Base-by-base conservation (phyloP, 176 grass and related monocot species). In the Aegilops umbellulata region DNA sequence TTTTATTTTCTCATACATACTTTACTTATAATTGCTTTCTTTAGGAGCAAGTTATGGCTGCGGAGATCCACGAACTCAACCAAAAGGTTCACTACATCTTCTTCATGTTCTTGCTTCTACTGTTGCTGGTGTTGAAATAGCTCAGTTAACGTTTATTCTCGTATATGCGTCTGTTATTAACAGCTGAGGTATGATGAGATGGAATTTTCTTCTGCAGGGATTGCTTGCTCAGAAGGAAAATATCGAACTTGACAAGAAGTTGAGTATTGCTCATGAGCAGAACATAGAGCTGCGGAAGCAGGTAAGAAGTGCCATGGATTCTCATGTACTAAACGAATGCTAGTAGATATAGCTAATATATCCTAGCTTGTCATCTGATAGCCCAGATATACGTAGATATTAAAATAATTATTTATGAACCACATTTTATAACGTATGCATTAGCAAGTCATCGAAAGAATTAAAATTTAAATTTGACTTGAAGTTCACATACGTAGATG, bases 51-150 rank as follows among this genome's bases (percentile, higher is more conserved):
- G 19, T 88, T 41, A 60, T 88, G 53, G 46, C 62, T 3, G 62
- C 60, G 15, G 80, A 88, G 80, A 88, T 88, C 9, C n/a, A 32
- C 15, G 47, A 69, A 77, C 71, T 77, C 25, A 82, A 77, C 62
- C 19, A 82, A 77, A 82, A 88, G 86, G 86, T 88, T 41, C 62
- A 61, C 24, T 80, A 25, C 16, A 27, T 80, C 78, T 30, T 65
- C 24, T 4, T 49, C 17, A 55, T 20, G 51, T 55, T 55, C 51
- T 55, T 55, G 42, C 23, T 67, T 8, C 16, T 47, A 14, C 3
- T 42, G 2, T 4, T 25, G 11, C 47, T 81, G 12, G 29, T 69
- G 19, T 57, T 80, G 14, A 82, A 23, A 49, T 35, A 57, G 7
- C 53, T 57, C 53, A 7, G 19, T 57, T 57, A 42, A 12, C 1